Base-by-base conservation (phyloP, 2,329 filamentous ascomycete species). In the Beauveria sp. region DNA sequence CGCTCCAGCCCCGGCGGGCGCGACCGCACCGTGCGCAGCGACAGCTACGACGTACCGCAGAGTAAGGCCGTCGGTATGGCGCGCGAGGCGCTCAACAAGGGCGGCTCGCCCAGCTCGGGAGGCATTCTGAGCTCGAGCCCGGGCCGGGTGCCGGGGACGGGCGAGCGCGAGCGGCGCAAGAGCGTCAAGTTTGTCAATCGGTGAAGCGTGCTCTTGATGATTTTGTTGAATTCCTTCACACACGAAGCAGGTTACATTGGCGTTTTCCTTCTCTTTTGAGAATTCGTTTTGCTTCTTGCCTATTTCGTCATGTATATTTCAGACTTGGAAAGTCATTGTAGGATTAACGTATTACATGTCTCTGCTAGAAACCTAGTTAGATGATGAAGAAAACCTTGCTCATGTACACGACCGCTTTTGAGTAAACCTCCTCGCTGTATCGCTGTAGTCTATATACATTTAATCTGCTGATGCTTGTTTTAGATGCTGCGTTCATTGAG, bases 31-130 rank as follows among this genome's bases (percentile, higher is more conserved):
- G 72, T 75, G 14, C 68, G 68, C 62, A 80, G 79, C 45, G 83
- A 86, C 66, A 72, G 69, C 1, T 74, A 83, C 64, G 83, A 86
- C 51, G 79, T 85, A 5, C 77, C 77, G 51, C 84, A 83, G 72
- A 87, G 84, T 68, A 76, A 79, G 54, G 85, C 85, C 1, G 85
- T 87, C 1, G 83, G 85, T 63, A 80, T 80, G 63, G 85, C 83
- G 5, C 74, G 84, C 2, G 84, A 85, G 66, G 74, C 80, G 2
- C 71, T 85, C 16, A 75, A 75, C 51, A 73, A 69, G 52, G 65
- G 67, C 28, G 64, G 66, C 2, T 63, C 62, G 38, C 57, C 62
- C 3, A 50, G 68, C 52, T 63, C 62, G 1, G 61, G 52, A n/a
- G 70, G 71, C 0, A 78, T 82, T 2, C 66, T 83, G 4, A 81